phyloP scores from a whole-genome alignment of 345 rosid genomes.

The Geranium rotundifolium region DNA sequence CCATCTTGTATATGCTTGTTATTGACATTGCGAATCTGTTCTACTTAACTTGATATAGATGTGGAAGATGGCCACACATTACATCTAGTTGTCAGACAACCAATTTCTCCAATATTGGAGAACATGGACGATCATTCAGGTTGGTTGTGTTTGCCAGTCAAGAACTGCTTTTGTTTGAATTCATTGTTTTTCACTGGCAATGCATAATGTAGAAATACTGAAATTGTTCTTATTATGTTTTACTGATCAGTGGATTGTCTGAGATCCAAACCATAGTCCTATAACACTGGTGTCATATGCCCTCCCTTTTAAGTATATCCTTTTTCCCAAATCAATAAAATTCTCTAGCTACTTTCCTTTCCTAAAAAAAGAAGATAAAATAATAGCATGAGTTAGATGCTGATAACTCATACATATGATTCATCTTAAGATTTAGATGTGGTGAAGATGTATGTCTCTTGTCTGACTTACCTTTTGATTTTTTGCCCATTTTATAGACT shows the following conservation, averaged over 20 bases:
- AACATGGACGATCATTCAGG: conserved; percentile 41
- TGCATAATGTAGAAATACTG: neutral
- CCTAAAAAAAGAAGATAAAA: too few relatives aligned
- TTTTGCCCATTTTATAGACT: too few relatives aligned
- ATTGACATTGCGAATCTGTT: neutral
- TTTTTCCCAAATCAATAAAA: too few relatives aligned
- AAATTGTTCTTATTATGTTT: neutral
- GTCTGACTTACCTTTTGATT: too few relatives aligned
- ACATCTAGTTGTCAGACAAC: conserved; percentile 76
- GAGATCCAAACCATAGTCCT: neutral
- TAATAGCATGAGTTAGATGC: too few relatives aligned
- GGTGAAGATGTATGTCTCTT: too few relatives aligned
- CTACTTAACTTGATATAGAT: conserved; percentile 43
- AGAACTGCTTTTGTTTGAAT: neutral
- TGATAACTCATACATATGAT: too few relatives aligned
- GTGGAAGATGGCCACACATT: conserved; percentile 83
- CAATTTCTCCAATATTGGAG: conserved; percentile 35
- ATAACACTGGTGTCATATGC: neutral
- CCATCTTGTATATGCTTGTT: neutral
- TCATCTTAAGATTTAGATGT: too few relatives aligned
- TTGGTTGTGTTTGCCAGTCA: conserved; percentile 11
- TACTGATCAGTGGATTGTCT: neutral
- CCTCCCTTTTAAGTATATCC: too few relatives aligned
- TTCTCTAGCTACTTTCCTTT: too few relatives aligned
- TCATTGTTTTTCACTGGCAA: conserved; percentile 1